Evolutionary conservation across 2,329 filamentous ascomycete genomes (phyloP).

Genomic region (Lasiodiplodia theobromae): DNA sequence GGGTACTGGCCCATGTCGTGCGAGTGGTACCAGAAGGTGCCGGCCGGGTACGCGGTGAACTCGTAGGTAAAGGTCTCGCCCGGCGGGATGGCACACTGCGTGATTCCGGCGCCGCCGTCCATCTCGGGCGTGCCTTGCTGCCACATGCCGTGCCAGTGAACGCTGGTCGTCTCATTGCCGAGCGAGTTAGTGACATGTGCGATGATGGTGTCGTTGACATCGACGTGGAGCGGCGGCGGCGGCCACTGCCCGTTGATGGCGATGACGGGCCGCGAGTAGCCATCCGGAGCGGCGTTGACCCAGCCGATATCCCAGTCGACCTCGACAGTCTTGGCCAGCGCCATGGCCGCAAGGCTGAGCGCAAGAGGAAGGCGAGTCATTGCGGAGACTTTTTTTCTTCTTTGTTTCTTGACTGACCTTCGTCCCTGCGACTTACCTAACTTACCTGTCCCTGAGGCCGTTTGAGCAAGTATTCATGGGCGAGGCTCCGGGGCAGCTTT

Average conservation of each 20-base stretch:
- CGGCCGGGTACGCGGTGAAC: conserved; percentile 63
- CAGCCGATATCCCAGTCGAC: conserved; percentile 75
- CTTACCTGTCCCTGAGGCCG: neutral
- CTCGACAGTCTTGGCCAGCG: conserved; percentile 50
- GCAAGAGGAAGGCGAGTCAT: conserved; percentile 4
- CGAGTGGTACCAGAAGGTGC: conserved; percentile 83
- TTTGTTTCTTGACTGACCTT: neutral
- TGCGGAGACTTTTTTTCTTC: neutral
- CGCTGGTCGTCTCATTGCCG: conserved; percentile 67
- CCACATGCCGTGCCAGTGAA: conserved; percentile 76
- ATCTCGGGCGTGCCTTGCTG: conserved; percentile 72
- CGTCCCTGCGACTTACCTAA: neutral
- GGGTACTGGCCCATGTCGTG: conserved; percentile 73
- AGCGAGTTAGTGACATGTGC: conserved; percentile 66
- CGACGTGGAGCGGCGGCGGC: conserved; percentile 67
- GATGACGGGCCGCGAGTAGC: conserved; percentile 69
- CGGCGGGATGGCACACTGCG: conserved; percentile 71
- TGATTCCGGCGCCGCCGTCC: conserved; percentile 71
- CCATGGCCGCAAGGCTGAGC: conserved; percentile 2
- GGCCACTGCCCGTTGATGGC: conserved; percentile 82
- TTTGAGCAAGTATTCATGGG: conserved; percentile 7
- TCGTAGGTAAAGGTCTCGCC: conserved; percentile 73
- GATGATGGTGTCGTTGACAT: conserved; percentile 65
- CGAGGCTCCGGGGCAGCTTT: neutral
- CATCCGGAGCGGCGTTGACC: conserved; percentile 75